Conservation (phyloP, 106 monocot genomes). For the Acorus calamus region DNA sequence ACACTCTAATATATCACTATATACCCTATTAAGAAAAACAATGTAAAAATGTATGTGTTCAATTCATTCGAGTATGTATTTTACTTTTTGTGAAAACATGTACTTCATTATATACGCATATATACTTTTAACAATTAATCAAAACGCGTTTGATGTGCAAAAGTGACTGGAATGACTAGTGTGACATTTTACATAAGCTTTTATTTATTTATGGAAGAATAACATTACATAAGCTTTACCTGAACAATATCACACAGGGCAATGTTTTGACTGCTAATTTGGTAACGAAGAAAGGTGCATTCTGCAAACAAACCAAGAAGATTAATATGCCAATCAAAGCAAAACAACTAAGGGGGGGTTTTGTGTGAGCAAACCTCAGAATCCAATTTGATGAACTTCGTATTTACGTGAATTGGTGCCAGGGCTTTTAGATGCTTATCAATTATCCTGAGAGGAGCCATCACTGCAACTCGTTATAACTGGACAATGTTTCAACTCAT, state of each 20-base stretch:
- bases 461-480: not conserved
- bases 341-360: not conserved
- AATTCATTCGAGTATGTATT: too few species aligned
- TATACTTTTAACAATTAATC: too few species aligned
- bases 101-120: too few species aligned
- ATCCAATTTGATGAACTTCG: conserved; percentile 86
- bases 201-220: too few species aligned
- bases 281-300: conserved; percentile 91
- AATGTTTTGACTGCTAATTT: conserved; percentile 82
- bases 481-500: too few species aligned
- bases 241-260: conserved; percentile 85
- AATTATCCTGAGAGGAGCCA: conserved; percentile 53
- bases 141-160: too few species aligned
- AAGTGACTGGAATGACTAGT: too few species aligned
- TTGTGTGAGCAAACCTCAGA: conserved; percentile 44
- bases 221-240: conserved; percentile 16
- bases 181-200: too few species aligned
- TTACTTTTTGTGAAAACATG: too few species aligned
- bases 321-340: not conserved
- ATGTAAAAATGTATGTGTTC: too few species aligned
- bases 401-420: conserved; percentile 51
- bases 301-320: conserved; percentile 32
- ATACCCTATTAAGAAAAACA: too few species aligned
- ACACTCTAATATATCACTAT: too few species aligned
- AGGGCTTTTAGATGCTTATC: conserved; percentile 89